These are phyloP conservation scores for Coprinopsis strossmayeri DNA, from an alignment of 768 basidiomycete genomes.

Conservation along the genomic window DNA sequence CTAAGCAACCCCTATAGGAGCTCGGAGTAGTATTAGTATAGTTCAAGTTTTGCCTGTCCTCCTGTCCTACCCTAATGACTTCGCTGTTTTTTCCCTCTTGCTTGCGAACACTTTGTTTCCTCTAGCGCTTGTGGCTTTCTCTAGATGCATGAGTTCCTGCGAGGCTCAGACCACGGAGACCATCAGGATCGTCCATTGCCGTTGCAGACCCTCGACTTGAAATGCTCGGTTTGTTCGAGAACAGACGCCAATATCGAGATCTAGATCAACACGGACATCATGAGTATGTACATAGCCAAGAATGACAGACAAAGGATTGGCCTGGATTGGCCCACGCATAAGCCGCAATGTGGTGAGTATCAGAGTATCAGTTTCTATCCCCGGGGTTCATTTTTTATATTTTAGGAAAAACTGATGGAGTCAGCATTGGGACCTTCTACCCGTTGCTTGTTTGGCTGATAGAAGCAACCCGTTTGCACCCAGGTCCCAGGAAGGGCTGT, in stretches of 20 bases:
- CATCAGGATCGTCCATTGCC: slow-evolving; percentile 4
- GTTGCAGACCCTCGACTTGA: slow-evolving; percentile 10
- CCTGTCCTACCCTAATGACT: too few species aligned
- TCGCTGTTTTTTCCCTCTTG: too few species aligned
- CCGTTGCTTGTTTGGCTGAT: slow-evolving; percentile 13
- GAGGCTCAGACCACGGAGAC: too few species aligned
- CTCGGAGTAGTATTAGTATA: too few species aligned
- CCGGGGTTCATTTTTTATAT: too few species aligned
- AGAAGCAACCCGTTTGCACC: neutral
- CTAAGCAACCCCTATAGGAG: too few species aligned
- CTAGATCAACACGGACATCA: neutral
- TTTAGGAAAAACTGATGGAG: slow-evolving; percentile 12
- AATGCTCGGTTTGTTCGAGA: slow-evolving; percentile 9
- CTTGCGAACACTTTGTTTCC: too few species aligned
- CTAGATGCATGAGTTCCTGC: too few species aligned
- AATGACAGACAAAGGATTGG: slow-evolving; percentile 14
- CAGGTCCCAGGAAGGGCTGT: neutral
- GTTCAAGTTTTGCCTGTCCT: too few species aligned
- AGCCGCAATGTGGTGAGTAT: slow-evolving; percentile 11
- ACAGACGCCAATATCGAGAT: slow-evolving; percentile 4
- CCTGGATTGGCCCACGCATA: slow-evolving; percentile 11
- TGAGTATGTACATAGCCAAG: slow-evolving; percentile 9
- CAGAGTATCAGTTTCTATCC: too few species aligned
- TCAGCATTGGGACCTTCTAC: slow-evolving; percentile 11
- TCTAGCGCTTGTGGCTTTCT: too few species aligned